Evolutionary conservation across 2,329 filamentous ascomycete genomes (phyloP), one percentile per base, ranked within the genome.

Genomic region (Scedosporium boydii): DNA sequence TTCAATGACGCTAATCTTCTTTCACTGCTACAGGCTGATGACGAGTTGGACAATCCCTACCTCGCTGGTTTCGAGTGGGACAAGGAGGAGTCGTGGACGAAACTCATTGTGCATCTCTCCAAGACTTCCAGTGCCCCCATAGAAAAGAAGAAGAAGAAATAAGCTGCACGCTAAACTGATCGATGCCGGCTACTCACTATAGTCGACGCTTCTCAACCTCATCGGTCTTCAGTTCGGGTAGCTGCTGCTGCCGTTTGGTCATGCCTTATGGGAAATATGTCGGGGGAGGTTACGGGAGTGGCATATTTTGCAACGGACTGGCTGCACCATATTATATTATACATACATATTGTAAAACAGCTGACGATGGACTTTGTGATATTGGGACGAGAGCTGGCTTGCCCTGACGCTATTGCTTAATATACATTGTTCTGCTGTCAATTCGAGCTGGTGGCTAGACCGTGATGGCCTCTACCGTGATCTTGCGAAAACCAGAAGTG

Each of bases 21-120:
- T 21, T 29, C 59, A 16, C 16, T 10, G 6, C 9, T 46, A 2
- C 69, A 96, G 93, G 84, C 88, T 65, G 93, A 98, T 71, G 93
- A 98, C 74, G 93, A 97, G 75, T 82, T 98, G 65, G 90, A 93
- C 62, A 82, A 84, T 67, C 91, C 93, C 66, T 91, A 93, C 82
- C 87, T 98, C 68, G 88, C 88, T 70, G 93, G 93, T 68, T 97
- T 98, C 79, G 92, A 96, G 82, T 97, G 93, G 93, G 90, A 96
- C 77, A 90, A 89, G 74, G 89, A 96, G 69, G 91, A 96, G 77
- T 91, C 87, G 72, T 96, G 91, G 87, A 93, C 90, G 62, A 85
- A 86, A 67, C 83, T 98, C 71, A 81, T 96, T 70, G 92, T 97
- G 66, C 64, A 95, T 77, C 89, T 93, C 73, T 87, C 88, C 75